A percentile compares a stretch with the other conserved stretches of the same genome.
These are phyloP conservation scores for Anacardium occidentale DNA, from an alignment of 345 rosid species.

Conservation along the genomic window DNA sequence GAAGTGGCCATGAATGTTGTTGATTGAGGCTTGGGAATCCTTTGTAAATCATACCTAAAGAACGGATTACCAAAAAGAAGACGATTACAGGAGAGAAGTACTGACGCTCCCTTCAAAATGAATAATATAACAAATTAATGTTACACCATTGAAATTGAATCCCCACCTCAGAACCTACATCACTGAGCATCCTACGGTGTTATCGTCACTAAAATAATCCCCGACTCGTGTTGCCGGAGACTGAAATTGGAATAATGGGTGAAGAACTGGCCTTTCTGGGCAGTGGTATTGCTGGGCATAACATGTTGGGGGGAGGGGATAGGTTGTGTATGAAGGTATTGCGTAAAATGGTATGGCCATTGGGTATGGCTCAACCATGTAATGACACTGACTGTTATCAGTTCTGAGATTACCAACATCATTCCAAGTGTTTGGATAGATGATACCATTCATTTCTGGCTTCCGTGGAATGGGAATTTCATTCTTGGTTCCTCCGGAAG, in stretches of 20 bases:
- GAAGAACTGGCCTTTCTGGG: conserved; percentile 21
- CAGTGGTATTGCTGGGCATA: conserved; percentile 23
- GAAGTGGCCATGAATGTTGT: not conserved
- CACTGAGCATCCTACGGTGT: conserved; percentile 50
- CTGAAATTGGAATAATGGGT: conserved; percentile 28
- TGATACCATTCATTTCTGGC: conserved; percentile 14
- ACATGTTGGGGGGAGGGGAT: conserved; percentile 23
- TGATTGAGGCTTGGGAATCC: not conserved
- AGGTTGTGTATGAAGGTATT: conserved; percentile 29
- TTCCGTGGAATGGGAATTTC: conserved; percentile 15
- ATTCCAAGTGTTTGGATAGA: conserved; percentile 19
- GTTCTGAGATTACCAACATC: conserved; percentile 16
- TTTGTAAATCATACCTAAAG: conserved; percentile 1
- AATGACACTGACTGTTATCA: conserved; percentile 22
- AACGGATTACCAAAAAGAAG: no score
- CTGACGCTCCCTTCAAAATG: not conserved
- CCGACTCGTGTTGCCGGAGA: conserved; percentile 32
- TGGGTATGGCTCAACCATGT: conserved; percentile 35
- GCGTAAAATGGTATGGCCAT: conserved; percentile 37
- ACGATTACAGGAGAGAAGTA: not conserved
- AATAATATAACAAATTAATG: not conserved
- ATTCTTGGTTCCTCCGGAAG: conserved; percentile 10
- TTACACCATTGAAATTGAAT: not conserved
- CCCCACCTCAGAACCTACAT: conserved; percentile 34
- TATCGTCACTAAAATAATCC: conserved; percentile 64